Evolutionary conservation across 345 rosid species (phyloP), one percentile per base, ranked within the genome.

Genomic region (Sisymbrium irio): DNA sequence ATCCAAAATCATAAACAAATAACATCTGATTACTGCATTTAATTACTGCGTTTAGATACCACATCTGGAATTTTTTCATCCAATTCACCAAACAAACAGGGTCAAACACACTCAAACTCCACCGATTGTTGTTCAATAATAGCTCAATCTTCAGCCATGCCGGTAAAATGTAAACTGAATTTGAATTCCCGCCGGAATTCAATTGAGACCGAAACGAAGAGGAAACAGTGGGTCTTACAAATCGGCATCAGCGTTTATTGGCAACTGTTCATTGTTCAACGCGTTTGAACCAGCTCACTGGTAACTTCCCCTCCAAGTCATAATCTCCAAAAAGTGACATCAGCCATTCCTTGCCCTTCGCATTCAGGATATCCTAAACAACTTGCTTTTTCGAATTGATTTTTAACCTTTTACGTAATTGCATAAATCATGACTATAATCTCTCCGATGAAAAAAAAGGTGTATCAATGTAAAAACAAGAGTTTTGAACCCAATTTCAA

Each of bases 281-380:
- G 7, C 25, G 30, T 74, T 73, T 87, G 58, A 90, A 87, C 97
- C 98, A 90, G 50, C 92, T 77, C 70, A 87, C 79, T 1, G 98
- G 98, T 55, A 93, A 79, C 65, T 64, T 81, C 2, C 96, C 93
- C 1, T 73, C 36, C 19, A 89, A 90, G 56, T 78, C 86, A 46
- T 80, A 74, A 77, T 87, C 90, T 20, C 97, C 98, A 2, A 88
- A 88, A 7, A 90, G 42, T n/a, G 28, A 87, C 89, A 63, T 90
- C 92, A n/a, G 85, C 69, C 9, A 90, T 75, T 15, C 96, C 98
- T 22, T 69, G 75, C 32, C 88, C 97, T 77, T 93, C 96, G 1
- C 75, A 85, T 80, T 96, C 98, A 7, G 96, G 3, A 22, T n/a
- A 22, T 22, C 25, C 25, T 22, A 22, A 22, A 22, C 1, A 22